These are phyloP conservation scores for Boletus nobilissimus DNA, from an alignment of 1,284 basidiomycete species.

Conservation along the genomic window DNA sequence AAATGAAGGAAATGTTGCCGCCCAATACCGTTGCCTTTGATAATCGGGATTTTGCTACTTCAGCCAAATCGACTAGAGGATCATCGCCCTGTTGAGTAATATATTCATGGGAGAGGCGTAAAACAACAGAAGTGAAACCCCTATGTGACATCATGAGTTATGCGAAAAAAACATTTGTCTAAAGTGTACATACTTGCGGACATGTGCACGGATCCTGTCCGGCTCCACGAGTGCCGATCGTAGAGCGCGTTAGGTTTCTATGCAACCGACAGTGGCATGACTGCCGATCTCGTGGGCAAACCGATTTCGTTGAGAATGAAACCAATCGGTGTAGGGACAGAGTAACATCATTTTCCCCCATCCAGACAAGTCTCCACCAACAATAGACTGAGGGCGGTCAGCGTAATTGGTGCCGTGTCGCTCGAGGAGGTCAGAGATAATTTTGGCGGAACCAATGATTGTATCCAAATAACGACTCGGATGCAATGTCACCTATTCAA, in stretches of 20 bases:
- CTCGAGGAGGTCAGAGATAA: constrained; percentile 34
- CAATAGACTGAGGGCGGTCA: constrained; percentile 34
- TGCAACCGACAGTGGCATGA: constrained; percentile 26
- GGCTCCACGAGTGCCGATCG: constrained; percentile 20
- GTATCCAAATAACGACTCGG: constrained; percentile 18
- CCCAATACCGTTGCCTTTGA: constrained; percentile 21
- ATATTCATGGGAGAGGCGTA: constrained; percentile 35
- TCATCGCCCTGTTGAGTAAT: constrained; percentile 28
- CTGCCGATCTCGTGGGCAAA: constrained; percentile 46
- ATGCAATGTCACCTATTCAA: constrained; percentile 27
- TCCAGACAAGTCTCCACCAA: constrained; percentile 40
- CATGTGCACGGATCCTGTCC: constrained; percentile 1
- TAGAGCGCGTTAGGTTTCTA: constrained; percentile 22
- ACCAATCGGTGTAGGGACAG: constrained; percentile 34
- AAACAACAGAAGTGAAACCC: constrained; percentile 20
- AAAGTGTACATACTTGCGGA: constrained; percentile 27
- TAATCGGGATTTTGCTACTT: constrained; percentile 27
- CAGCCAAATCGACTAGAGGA: constrained; percentile 28
- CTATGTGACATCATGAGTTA: background rate
- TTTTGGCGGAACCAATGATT: constrained; percentile 27
- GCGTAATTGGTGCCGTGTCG: constrained; percentile 34
- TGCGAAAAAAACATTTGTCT: background rate
- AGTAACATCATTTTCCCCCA: constrained; percentile 43
- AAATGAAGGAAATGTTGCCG: constrained; percentile 20
- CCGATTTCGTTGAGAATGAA: constrained; percentile 34